Evolutionary conservation across 2,329 filamentous ascomycete species (phyloP), one percentile per base, ranked within the genome.

Genomic region (Colletotrichum sp.): DNA sequence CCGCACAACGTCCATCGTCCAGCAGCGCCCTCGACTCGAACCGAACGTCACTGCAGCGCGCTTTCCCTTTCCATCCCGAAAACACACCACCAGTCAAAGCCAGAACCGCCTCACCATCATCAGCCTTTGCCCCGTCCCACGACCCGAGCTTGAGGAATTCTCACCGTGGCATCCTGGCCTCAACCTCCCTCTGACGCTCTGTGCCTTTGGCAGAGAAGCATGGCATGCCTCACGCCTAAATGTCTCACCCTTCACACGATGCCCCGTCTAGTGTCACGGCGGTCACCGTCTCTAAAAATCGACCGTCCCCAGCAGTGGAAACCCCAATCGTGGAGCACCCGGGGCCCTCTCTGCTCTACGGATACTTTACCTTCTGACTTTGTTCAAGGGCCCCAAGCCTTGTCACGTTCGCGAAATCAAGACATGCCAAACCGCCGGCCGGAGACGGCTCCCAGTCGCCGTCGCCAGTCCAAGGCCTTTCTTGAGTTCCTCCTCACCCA

Each of bases 331-430:
- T 68, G 39, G 61, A 36, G 36, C 32, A 39, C 26, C 52, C 30
- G 43, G 57, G 43, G 43, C 43, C 43, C 18, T 48, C 43, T 48
- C 43, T 48, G n/a, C 43, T 52, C 43, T 52, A 52, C 43, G n/a
- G 43, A 52, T 52, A 13, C 43, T 52, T 52, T 21, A 52, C 69
- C 72, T 26, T 43, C 59, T 65, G 43, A 73, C 73, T 68, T 68
- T 59, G 64, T 65, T 64, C 70, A 21, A 61, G 59, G 28, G 32
- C 59, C 43, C 30, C 59, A 48, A 36, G 70, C 32, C 63, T 68
- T 60, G 74, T 76, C 74, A 74, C 74, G 74, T 71, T 74, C 70
- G 61, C 34, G 36, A 74, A 65, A 66, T 74, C 65, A 73, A 74
- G 74, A 76, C 70, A 69, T 28, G 71, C 74, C 69, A 67, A 63